Percentiles rank a stretch among this genome's conserved stretches.
phyloP scores from a whole-genome alignment of 345 rosid genomes.

The Passiflora organensis region DNA sequence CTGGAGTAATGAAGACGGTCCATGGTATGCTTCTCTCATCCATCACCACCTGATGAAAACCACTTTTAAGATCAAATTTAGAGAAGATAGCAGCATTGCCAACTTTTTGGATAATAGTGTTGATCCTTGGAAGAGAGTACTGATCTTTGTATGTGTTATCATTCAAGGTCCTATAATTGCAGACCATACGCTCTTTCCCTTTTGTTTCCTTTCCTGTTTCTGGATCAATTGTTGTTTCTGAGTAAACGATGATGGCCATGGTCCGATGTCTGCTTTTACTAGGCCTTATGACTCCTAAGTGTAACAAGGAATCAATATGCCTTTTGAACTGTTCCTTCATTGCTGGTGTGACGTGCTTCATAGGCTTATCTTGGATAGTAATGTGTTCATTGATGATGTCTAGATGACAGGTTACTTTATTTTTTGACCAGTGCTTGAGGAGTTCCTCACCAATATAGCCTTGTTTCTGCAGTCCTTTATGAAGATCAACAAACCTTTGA shows the following conservation, averaged over 20 bases:
- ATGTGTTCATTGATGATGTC: not conserved
- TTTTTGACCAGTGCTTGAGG: not conserved
- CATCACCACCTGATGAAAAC: not conserved
- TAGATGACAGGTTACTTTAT: not conserved
- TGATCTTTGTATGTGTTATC: not conserved
- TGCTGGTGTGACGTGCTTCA: not conserved
- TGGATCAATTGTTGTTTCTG: too few species aligned
- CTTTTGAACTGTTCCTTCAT: not conserved
- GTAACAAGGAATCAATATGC: too few species aligned
- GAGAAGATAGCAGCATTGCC: not conserved
- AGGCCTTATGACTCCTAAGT: too few species aligned
- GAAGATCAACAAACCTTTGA: too few species aligned
- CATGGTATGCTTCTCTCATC: not conserved
- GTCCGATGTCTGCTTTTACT: too few species aligned
- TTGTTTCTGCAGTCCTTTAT: not conserved
- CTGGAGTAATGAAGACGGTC: not conserved
- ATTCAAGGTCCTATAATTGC: not conserved
- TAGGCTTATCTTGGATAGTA: not conserved
- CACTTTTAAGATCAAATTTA: not conserved
- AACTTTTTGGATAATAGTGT: not conserved
- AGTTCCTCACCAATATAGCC: not conserved
- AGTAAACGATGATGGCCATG: too few species aligned
- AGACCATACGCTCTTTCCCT: too few species aligned
- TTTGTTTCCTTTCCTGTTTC: too few species aligned
- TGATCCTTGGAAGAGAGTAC: not conserved